Conservation (phyloP, 805 yeast genomes). For the Pichia deserticola region DNA sequence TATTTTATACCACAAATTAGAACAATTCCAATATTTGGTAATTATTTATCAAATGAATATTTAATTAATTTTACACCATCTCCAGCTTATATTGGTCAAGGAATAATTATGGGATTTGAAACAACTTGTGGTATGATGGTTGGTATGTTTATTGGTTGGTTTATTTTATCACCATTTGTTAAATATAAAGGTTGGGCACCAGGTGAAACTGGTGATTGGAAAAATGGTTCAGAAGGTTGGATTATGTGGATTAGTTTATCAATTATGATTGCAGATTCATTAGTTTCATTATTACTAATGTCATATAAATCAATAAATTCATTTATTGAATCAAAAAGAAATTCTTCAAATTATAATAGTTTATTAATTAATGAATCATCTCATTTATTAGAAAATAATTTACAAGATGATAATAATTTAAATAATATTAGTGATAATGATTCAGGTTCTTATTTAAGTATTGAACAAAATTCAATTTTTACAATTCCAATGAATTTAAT, state of each 20-base stretch:
- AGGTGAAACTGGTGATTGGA: slow-evolving; percentile 88
- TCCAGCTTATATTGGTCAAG: slow-evolving; percentile 96
- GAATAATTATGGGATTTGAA: slow-evolving; percentile 93
- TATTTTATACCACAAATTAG: slow-evolving; percentile 68
- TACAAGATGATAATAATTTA: not conserved
- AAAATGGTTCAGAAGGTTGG: slow-evolving; percentile 95
- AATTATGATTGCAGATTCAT: slow-evolving; percentile 88
- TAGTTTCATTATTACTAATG: slow-evolving; percentile 52
- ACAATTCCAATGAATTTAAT: not conserved
- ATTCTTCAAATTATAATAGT: not conserved
- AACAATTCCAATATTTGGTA: slow-evolving; percentile 72
- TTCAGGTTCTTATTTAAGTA: slow-evolving; percentile 5
- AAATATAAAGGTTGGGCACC: slow-evolving; percentile 75
- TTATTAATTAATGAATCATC: not conserved
- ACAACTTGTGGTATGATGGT: slow-evolving; percentile 87
- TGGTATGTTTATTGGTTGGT: slow-evolving; percentile 93
- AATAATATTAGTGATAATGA: not conserved
- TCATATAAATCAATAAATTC: not conserved
- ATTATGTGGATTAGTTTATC: slow-evolving; percentile 89
- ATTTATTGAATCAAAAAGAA: not conserved
- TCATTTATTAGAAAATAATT: not conserved
- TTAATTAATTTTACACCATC: slow-evolving; percentile 91
- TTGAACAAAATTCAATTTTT: not conserved
- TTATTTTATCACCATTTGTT: slow-evolving; percentile 74
- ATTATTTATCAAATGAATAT: slow-evolving; percentile 48